Evolutionary conservation across 441 rosid species (phyloP).

Genomic region (Eruca vesicaria): DNA sequence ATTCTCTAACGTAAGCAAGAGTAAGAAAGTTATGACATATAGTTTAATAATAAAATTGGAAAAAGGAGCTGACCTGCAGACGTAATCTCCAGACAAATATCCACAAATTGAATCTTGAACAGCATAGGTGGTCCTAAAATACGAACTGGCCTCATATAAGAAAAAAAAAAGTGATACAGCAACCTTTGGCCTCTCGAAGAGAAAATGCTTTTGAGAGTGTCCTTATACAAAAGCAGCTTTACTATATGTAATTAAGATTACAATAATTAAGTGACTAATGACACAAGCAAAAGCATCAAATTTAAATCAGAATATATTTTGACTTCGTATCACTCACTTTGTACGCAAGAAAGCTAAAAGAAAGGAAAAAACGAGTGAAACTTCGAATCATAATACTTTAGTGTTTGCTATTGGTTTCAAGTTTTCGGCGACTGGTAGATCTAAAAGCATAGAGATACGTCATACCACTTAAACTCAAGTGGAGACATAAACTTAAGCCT

Average conservation of each 20-base stretch:
- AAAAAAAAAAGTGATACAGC: slow-evolving; percentile 37
- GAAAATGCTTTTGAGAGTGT: slow-evolving; percentile 40
- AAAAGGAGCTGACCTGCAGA: slow-evolving; percentile 34
- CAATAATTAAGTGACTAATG: slow-evolving; percentile 35
- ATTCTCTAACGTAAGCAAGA: slow-evolving; percentile 34
- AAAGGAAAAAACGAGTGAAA: slow-evolving; percentile 13
- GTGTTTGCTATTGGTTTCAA: slow-evolving; percentile 40
- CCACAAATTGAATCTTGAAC: slow-evolving; percentile 28
- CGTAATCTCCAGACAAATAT: slow-evolving; percentile 28
- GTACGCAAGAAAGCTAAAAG: slow-evolving; percentile 26
- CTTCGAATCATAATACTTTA: slow-evolving; percentile 54
- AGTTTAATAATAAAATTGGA: slow-evolving; percentile 28
- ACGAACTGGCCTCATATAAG: slow-evolving; percentile 18
- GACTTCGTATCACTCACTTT: slow-evolving; percentile 32
- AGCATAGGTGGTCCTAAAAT: slow-evolving; percentile 34
- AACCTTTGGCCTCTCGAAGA: slow-evolving; percentile 51
- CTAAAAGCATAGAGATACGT: slow-evolving; percentile 50
- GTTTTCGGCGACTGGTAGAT: slow-evolving; percentile 42
- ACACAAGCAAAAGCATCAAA: slow-evolving; percentile 38
- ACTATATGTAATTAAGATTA: slow-evolving; percentile 23
- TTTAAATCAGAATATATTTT: slow-evolving; percentile 28
- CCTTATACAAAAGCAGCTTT: slow-evolving; percentile 42
- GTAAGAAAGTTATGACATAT: slow-evolving; percentile 31
- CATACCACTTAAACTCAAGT: slow-evolving; percentile 48
- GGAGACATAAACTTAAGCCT: slow-evolving; percentile 50